Evolutionary conservation across 2,329 filamentous ascomycete species (phyloP), one percentile per base, ranked within the genome.

Genomic region (Colletotrichum abscissum): DNA sequence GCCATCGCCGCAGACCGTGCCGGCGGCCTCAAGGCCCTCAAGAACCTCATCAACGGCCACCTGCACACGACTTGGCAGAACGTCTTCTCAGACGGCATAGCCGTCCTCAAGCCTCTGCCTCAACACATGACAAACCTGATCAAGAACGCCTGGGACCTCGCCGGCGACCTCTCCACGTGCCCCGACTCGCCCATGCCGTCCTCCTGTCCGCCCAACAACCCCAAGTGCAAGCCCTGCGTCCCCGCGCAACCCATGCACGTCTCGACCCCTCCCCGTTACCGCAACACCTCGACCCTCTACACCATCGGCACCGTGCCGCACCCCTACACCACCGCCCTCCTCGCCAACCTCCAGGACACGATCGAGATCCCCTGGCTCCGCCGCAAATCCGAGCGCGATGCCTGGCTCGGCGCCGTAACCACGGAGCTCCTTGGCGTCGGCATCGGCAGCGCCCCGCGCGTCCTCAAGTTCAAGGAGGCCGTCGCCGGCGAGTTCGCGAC

Each of bases 231-330:
- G 35, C 92, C 92, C 4, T 98, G 96, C 82, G 88, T 91, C 22
- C 86, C 90, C 28, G 88, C 89, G 9, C 88, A 89, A 38, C 88
- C 90, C 0, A 88, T 95, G 83, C 89, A 89, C 64, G 88, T 97
- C 76, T 86, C 87, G n/a, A 92, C 92, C 0, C 90, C 91, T 3
- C 83, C 89, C 3, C 84, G 88, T 22, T 97, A 94, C 82, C 88
- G 88, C 68, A 98, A 98, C 81, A 88, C 88, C 5, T 92, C 92
- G 16, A 87, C 86, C 1, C 80, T 93, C 19, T 98, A 95, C 84
- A 95, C 93, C 3, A 94, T 99, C 75, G 95, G 93, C 72, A 94
- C 92, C 0, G 92, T 98, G 14, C 96, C 96, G 0, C 97, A 99
- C 80, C 97, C 97, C 0, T 97, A 95, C 85, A 98, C 95, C 1